phyloP scores from a whole-genome alignment of 306 rosid species.

The Alnus glutinosa region DNA sequence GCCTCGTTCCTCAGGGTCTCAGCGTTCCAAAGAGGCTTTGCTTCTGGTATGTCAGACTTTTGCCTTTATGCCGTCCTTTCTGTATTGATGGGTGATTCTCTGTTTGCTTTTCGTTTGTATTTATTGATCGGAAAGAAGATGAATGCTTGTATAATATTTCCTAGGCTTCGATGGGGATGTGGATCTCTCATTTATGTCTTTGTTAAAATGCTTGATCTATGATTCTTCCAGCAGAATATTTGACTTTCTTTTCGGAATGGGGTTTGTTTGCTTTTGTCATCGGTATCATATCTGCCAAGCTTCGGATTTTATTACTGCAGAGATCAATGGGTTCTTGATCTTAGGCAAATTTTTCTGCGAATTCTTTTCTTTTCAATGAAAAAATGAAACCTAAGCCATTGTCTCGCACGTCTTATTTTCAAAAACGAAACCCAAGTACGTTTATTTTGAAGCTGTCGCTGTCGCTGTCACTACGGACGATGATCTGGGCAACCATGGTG shows the following conservation, averaged over 20 bases:
- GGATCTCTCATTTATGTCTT: slow-evolving; percentile 15
- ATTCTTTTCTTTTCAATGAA: background rate
- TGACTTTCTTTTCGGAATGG: slow-evolving; percentile 14
- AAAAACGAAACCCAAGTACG: background rate
- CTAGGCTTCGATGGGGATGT: background rate
- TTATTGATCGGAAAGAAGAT: slow-evolving; percentile 1
- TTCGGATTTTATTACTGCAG: background rate
- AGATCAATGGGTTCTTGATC: slow-evolving; percentile 5
- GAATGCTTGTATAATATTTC: background rate
- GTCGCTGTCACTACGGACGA: background rate
- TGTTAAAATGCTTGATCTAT: too few species aligned
- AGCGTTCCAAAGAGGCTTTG: slow-evolving; percentile 51
- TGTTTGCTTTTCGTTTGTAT: background rate
- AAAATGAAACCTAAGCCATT: background rate
- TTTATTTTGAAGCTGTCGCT: background rate
- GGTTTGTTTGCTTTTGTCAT: slow-evolving; percentile 12
- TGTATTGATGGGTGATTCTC: background rate
- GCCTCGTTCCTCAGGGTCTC: slow-evolving; percentile 76
- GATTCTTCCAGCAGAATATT: slow-evolving; percentile 12
- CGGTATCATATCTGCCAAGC: slow-evolving; percentile 8
- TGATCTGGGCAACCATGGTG: background rate
- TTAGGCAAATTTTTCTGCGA: background rate
- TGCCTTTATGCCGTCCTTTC: background rate
- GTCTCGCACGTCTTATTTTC: background rate
- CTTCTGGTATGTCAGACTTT: slow-evolving; percentile 47